Conservation (phyloP, 2,329 filamentous ascomycete genomes). For the Helminthosporium solani region DNA sequence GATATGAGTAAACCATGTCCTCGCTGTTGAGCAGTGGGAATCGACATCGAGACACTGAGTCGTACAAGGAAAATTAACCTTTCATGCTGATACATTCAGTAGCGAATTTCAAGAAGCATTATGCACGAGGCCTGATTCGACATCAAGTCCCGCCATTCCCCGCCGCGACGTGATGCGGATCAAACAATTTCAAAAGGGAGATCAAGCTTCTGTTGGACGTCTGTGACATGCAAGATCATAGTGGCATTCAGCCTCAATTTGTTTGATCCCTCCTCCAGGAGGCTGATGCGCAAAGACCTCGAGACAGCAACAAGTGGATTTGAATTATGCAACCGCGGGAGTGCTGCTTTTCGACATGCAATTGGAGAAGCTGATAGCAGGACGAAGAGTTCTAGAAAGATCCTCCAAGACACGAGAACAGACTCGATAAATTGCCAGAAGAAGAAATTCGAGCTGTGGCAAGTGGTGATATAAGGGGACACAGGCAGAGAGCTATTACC, state of each 20-base stretch:
- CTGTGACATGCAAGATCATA: neutral
- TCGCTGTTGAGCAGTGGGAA: no score
- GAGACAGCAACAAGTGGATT: slow-evolving; percentile 11
- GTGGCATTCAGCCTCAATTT: neutral
- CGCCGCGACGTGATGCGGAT: no score
- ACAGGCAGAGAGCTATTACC: slow-evolving; percentile 32
- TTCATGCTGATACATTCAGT: no score
- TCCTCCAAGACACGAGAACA: neutral
- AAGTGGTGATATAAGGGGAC: slow-evolving; percentile 7
- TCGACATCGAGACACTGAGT: no score
- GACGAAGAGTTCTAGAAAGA: neutral
- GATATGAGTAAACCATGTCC: no score
- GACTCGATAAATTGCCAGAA: slow-evolving; percentile 1
- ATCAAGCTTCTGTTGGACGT: no score
- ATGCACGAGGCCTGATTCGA: no score
- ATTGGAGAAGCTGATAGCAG: neutral
- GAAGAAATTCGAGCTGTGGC: slow-evolving; percentile 4
- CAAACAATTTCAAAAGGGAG: no score
- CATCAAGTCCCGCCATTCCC: no score
- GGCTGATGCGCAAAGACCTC: slow-evolving; percentile 6
- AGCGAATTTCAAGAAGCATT: no score
- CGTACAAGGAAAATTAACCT: no score
- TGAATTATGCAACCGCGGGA: neutral
- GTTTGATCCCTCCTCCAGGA: slow-evolving; percentile 4
- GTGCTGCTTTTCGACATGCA: neutral